Evolutionary conservation across 2,329 filamentous ascomycete genomes (phyloP).

Genomic region (Lasiodiplodia citricola): DNA sequence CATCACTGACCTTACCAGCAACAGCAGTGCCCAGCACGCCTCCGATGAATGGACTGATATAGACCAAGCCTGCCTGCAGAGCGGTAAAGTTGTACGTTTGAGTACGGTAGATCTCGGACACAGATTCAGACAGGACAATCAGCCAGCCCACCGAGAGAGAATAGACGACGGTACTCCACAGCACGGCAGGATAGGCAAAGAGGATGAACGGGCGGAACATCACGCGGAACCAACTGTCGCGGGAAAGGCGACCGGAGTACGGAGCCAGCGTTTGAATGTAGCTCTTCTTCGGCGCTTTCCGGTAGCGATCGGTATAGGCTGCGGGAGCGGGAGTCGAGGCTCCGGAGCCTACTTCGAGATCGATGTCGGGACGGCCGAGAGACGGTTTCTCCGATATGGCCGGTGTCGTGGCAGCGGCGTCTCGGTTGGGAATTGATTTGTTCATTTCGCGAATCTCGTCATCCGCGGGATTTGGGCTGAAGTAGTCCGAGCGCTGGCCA

Average conservation of each 20-base stretch:
- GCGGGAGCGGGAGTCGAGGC: conserved; percentile 5
- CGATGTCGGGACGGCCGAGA: not conserved
- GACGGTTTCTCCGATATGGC: conserved; percentile 3
- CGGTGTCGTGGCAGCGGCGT: not conserved
- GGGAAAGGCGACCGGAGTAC: conserved; percentile 77
- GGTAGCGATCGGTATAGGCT: conserved; percentile 73
- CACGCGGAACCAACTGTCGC: conserved; percentile 80
- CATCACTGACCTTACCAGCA: conserved; percentile 83
- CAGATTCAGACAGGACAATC: conserved; percentile 89
- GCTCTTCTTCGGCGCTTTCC: conserved; percentile 69
- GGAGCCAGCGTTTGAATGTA: conserved; percentile 76
- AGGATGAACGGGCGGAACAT: conserved; percentile 82
- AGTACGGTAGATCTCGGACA: conserved; percentile 77
- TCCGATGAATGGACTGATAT: conserved; percentile 87
- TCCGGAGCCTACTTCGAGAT: not conserved
- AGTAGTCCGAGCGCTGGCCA: too few relatives aligned
- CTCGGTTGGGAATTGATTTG: not conserved
- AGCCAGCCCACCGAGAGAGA: conserved; percentile 91
- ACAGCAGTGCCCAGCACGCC: conserved; percentile 90
- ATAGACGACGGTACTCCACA: conserved; percentile 88
- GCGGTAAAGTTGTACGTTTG: conserved; percentile 79
- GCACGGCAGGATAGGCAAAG: conserved; percentile 83
- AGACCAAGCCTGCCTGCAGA: conserved; percentile 82
- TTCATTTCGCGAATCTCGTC: not conserved
- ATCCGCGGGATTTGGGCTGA: not conserved